Evolutionary conservation across 2,329 filamentous ascomycete genomes (phyloP).

Genomic region (Albophoma yamanashiensis): DNA sequence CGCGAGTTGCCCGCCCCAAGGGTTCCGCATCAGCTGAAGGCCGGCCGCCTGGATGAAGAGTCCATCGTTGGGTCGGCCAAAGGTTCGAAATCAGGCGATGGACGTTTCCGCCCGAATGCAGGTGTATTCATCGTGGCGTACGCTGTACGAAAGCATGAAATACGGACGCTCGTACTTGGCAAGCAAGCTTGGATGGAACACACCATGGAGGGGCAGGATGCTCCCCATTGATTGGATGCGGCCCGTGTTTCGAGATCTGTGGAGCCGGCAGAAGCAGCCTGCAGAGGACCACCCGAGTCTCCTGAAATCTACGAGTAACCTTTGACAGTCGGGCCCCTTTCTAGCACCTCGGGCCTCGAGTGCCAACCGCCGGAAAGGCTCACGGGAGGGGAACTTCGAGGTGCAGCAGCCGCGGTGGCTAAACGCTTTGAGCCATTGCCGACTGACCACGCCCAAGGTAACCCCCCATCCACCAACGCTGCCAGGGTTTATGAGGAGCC

Average conservation of each 20-base stretch:
- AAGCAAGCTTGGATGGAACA: not conserved
- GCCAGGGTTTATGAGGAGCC: not conserved
- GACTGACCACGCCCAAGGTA: not conserved
- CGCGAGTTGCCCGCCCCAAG: not conserved
- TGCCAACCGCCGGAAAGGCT: no score
- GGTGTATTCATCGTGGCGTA: not conserved
- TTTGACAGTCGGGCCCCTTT: not conserved
- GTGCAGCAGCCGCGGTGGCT: not conserved
- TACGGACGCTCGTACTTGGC: not conserved
- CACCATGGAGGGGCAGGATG: not conserved
- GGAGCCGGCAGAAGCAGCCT: not conserved
- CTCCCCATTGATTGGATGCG: not conserved
- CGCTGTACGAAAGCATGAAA: not conserved
- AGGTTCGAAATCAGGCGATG: not conserved
- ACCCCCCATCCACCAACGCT: not conserved
- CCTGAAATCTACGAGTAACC: not conserved
- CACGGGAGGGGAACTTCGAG: not conserved
- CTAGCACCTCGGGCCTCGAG: not conserved
- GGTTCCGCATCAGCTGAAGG: not conserved
- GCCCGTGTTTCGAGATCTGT: not conserved
- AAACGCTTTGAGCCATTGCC: not conserved
- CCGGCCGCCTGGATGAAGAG: not conserved
- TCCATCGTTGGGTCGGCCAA: not conserved
- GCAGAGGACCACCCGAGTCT: not conserved
- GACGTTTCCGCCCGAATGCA: no score